Evolutionary conservation across 1,284 basidiomycete species (phyloP).

Genomic region (Coniophora puteana): DNA sequence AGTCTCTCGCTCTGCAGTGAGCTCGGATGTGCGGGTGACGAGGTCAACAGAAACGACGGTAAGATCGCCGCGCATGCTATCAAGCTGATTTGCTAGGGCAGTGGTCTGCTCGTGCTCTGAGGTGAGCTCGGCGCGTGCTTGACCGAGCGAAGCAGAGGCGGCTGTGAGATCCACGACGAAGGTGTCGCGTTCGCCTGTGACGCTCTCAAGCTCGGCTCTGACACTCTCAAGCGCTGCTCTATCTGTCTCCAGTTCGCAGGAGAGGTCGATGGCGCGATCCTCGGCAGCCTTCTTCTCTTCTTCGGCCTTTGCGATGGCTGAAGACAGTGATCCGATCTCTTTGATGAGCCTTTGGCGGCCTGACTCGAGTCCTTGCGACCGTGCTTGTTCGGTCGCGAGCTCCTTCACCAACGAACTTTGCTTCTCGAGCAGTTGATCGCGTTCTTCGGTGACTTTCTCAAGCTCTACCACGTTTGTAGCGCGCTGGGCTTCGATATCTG

Average conservation of each 20-base stretch:
- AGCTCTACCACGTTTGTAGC: too few relatives aligned
- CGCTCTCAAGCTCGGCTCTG: conserved; percentile 1
- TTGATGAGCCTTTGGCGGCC: neutral
- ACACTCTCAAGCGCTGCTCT: neutral
- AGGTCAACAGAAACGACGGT: neutral
- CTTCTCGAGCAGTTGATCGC: too few relatives aligned
- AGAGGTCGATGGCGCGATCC: conserved; percentile 1
- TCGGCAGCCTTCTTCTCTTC: neutral
- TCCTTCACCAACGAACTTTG: too few relatives aligned
- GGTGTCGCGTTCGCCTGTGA: neutral
- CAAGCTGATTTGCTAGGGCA: too few relatives aligned
- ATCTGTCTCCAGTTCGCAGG: neutral
- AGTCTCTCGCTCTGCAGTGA: conserved; percentile 1
- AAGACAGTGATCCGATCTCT: neutral
- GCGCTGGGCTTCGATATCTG: too few relatives aligned
- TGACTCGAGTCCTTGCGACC: too few relatives aligned
- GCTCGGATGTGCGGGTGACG: neutral
- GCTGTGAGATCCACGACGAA: conserved; percentile 1
- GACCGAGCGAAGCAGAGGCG: neutral
- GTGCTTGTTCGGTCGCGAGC: too few relatives aligned
- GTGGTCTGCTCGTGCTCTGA: neutral
- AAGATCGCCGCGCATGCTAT: neutral
- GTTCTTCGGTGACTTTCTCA: too few relatives aligned
- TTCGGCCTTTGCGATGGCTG: neutral
- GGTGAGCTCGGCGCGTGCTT: neutral